Base-by-base conservation (phyloP, 768 basidiomycete species). In the Boletus reticulatus region DNA sequence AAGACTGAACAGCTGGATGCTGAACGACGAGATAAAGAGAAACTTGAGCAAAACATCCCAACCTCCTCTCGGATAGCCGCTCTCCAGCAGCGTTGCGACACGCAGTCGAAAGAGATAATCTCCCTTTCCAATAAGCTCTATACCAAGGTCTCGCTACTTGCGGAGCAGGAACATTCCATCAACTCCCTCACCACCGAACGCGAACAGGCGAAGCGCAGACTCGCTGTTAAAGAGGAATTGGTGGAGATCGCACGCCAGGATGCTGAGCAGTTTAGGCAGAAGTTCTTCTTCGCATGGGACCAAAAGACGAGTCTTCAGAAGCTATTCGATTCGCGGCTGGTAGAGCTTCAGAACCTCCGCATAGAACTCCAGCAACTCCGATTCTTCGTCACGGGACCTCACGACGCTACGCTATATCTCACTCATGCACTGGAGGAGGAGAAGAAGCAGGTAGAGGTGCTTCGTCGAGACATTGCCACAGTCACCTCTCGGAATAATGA, bases 141-240 rank as follows among this genome's bases (percentile, higher is more conserved):
- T n/a, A 11, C 13, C 24, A 50, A 32, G 22, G 29, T 32, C 6
- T 50, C 36, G 29, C 32, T 45, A 2, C 51, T 58, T 4, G 55
- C 32, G 31, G 50, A 57, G 50, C 48, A 49, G 17, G 50, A 48
- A 16, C 55, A 48, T 6, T 36, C 20, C 4, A 49, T 59, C 9
- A 38, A 29, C 10, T 46, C 48, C 32, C 38, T 53, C 17, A 37
- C 32, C 6, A 37, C 43, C 12, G 20, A 59, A 19, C 14, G 29
- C 22, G 13, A 43, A 16, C 47, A 53, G 17, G 48, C 24, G 6
- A 38, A 10, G 39, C 44, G 29, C 22, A 43, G 52, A 43, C 4
- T n/a, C 16, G 14, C 9, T 2, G 4, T 38, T 20, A 58, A 43
- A 27, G 14, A 4, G 17, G 50, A 44, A 1, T 45, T 34, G 20